Evolutionary conservation across 75 land plant species (phyloP).

Genomic region (Cupressus sempervirens): DNA sequence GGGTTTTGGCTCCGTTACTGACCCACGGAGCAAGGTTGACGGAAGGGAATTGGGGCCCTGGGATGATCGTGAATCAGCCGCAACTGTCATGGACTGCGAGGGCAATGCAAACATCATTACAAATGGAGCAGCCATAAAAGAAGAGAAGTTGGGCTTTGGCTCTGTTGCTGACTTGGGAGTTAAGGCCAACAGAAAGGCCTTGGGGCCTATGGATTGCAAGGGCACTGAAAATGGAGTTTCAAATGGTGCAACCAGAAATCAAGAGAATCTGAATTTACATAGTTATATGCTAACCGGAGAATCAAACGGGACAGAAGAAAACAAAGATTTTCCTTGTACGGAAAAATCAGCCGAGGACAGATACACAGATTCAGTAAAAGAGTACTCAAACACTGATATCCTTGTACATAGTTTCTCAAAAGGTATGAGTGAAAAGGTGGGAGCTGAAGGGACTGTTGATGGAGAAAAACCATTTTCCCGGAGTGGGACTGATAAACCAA

Average conservation of each 20-base stretch:
- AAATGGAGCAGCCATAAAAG: neutral
- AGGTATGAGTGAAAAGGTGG: slow-evolving; percentile 10
- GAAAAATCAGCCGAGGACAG: neutral
- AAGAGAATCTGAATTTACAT: neutral
- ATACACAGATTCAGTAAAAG: neutral
- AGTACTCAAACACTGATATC: neutral
- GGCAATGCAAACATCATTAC: neutral
- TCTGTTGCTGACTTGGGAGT: neutral
- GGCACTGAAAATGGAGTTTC: neutral
- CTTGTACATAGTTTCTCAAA: neutral
- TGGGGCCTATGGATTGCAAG: neutral
- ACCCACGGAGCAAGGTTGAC: neutral
- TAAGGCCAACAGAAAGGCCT: neutral
- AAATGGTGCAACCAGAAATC: neutral
- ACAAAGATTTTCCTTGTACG: neutral
- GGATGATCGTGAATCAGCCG: neutral
- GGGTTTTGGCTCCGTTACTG: neutral
- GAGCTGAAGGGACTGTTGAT: neutral
- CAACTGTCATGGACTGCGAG: neutral
- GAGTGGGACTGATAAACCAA: neutral
- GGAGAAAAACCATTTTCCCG: neutral
- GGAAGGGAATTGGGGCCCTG: neutral
- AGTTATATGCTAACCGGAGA: neutral
- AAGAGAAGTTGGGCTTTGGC: neutral
- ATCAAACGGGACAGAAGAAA: neutral